phyloP scores from a whole-genome alignment of 257 asterid species.

The Ilex aquifolium region DNA sequence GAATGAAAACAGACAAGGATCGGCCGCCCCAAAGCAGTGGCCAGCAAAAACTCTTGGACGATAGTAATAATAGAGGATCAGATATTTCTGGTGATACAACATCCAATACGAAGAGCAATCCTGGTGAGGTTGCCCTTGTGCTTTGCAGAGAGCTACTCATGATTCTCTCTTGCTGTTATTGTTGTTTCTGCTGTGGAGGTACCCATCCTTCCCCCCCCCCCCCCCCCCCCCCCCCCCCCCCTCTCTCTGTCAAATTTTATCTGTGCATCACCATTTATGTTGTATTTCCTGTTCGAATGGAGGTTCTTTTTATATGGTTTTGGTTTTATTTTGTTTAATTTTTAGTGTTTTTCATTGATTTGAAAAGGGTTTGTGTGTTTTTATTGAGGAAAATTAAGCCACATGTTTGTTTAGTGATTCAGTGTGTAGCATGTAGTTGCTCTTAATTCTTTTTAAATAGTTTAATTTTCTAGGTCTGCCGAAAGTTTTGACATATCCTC shows the following conservation, averaged over 20 bases:
- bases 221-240: not conserved
- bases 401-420: too few relatives aligned
- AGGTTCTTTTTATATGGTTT: too few relatives aligned
- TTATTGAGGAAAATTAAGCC: too few relatives aligned
- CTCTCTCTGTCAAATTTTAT: not conserved
- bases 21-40: constrained; percentile 15
- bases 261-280: not conserved
- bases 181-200: constrained; percentile 96
- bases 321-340: too few relatives aligned
- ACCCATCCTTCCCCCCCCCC: constrained; percentile 3
- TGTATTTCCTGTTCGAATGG: too few relatives aligned
- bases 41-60: constrained; percentile 49
- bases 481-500: too few relatives aligned
- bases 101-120: constrained; percentile 1
- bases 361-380: too few relatives aligned
- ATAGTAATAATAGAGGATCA: constrained; percentile 7
- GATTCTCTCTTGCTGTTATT: constrained; percentile 76
- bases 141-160: constrained; percentile 48
- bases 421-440: too few relatives aligned
- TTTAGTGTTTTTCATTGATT: too few relatives aligned
- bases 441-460: too few relatives aligned
- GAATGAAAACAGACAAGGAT: constrained; percentile 49
- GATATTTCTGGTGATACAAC: not conserved
- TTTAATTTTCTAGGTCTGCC: too few relatives aligned
- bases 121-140: constrained; percentile 19